These are phyloP conservation scores for Malus hybrid DNA, from an alignment of 331 rosid species.

Conservation along the genomic window DNA sequence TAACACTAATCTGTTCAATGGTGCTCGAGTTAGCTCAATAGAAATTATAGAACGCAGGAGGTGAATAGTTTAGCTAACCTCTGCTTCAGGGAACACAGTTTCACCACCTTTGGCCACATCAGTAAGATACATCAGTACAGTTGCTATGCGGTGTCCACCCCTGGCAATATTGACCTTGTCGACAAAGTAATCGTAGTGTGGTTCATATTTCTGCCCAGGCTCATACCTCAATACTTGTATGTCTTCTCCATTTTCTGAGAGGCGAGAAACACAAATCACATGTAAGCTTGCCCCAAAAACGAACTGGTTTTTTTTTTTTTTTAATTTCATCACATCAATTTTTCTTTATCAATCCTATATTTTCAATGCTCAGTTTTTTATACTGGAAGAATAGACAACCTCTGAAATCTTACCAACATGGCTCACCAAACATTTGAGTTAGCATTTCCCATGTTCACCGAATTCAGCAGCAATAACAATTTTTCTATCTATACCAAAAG, in stretches of 20 bases:
- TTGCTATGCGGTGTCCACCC: slow-evolving; percentile 90
- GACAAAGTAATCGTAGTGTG: slow-evolving; percentile 78
- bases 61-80: slow-evolving; percentile 51
- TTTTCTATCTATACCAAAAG: not conserved
- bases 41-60: not conserved
- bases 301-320: not conserved
- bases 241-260: slow-evolving; percentile 97
- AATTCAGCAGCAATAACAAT: not conserved
- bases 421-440: not conserved
- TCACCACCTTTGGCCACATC: slow-evolving; percentile 85
- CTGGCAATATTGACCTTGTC: slow-evolving; percentile 85
- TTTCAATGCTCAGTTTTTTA: not conserved
- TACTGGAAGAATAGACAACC: not conserved
- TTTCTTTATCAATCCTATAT: not conserved
- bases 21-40: not conserved
- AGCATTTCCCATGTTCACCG: not conserved
- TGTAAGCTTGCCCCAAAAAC: slow-evolving; percentile 1
- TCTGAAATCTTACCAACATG: not conserved
- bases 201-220: slow-evolving; percentile 94
- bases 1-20: not conserved
- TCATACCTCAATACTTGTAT: slow-evolving; percentile 94
- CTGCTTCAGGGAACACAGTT: slow-evolving; percentile 91
- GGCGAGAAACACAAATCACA: slow-evolving; percentile 12
- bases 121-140: slow-evolving; percentile 93
- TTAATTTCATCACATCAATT: not conserved